Conservation (phyloP, 2,329 filamentous ascomycete genomes). For the Plenodomus lindquistii region DNA sequence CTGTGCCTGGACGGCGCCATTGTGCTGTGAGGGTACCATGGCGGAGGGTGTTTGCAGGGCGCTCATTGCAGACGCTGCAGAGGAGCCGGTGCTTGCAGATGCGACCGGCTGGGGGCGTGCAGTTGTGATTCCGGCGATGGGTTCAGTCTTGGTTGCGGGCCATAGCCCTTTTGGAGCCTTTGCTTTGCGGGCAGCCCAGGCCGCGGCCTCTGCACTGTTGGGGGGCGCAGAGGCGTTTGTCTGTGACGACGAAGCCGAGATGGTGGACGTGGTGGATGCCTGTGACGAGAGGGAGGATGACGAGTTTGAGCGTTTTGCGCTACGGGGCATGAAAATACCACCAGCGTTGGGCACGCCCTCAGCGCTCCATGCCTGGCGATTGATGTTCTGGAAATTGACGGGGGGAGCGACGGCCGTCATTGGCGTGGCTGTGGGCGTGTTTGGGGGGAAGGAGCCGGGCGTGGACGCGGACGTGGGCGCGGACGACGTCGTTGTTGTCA, state of each 20-base stretch:
- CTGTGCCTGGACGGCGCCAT: slow-evolving; percentile 62
- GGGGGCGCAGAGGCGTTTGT: slow-evolving; percentile 61
- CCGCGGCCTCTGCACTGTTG: slow-evolving; percentile 29
- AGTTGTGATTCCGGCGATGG: slow-evolving; percentile 65
- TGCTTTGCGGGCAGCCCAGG: slow-evolving; percentile 52
- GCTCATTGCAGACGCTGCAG: slow-evolving; percentile 65
- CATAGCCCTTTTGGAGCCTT: slow-evolving; percentile 62
- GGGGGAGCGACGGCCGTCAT: slow-evolving; percentile 72
- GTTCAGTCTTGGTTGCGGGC: slow-evolving; percentile 68
- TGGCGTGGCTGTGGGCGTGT: slow-evolving; percentile 28
- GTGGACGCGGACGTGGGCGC: background rate
- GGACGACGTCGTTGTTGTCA: slow-evolving; percentile 14
- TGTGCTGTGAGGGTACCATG: slow-evolving; percentile 70
- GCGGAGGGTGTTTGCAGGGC: slow-evolving; percentile 65
- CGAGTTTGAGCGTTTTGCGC: slow-evolving; percentile 83
- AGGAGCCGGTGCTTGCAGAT: slow-evolving; percentile 60
- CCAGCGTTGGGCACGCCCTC: slow-evolving; percentile 63
- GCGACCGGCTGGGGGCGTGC: slow-evolving; percentile 65
- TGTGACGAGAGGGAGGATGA: slow-evolving; percentile 76
- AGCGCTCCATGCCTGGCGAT: slow-evolving; percentile 65
- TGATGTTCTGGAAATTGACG: slow-evolving; percentile 64
- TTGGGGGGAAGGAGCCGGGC: slow-evolving; percentile 12
- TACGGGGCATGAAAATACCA: slow-evolving; percentile 81
- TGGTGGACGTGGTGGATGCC: slow-evolving; percentile 67
- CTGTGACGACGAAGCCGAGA: slow-evolving; percentile 64